These are phyloP conservation scores for Selenicereus undatus DNA, from an alignment of 148 eudicot species.

Conservation along the genomic window DNA sequence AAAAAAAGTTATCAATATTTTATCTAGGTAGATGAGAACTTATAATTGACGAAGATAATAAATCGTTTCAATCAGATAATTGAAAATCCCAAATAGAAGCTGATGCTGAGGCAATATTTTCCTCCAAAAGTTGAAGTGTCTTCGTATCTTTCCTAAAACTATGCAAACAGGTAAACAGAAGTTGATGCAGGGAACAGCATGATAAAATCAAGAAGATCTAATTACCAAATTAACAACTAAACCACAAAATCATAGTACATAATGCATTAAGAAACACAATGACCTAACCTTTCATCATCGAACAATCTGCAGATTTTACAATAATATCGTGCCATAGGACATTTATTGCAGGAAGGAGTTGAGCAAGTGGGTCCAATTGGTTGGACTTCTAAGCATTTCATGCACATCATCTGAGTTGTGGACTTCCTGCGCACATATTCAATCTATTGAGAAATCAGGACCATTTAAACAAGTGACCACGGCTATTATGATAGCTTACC, in stretches of 20 bases:
- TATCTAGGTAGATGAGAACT: neutral
- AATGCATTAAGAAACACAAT: neutral
- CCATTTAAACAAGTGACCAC: constrained; percentile 3
- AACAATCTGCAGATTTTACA: constrained; percentile 87
- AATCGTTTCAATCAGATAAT: neutral
- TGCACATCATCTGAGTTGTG: constrained; percentile 86
- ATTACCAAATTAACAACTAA: neutral
- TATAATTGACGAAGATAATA: neutral
- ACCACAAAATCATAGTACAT: constrained; percentile 6
- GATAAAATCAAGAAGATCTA: neutral
- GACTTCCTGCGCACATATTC: constrained; percentile 58
- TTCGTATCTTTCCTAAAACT: neutral
- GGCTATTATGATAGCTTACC: constrained; percentile 37
- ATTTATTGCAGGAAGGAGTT: constrained; percentile 54
- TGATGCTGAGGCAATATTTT: neutral
- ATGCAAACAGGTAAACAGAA: neutral
- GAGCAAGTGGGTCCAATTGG: constrained; percentile 66
- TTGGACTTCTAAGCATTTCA: constrained; percentile 82
- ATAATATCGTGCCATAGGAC: constrained; percentile 80
- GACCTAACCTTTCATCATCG: constrained; percentile 80
- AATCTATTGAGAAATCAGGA: constrained; percentile 13
- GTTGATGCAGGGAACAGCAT: neutral
- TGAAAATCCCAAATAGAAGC: neutral
- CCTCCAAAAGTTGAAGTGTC: neutral
- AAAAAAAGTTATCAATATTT: neutral